phyloP scores from a whole-genome alignment of 140 eudicot genomes.

The Ambrosia hybrid region DNA sequence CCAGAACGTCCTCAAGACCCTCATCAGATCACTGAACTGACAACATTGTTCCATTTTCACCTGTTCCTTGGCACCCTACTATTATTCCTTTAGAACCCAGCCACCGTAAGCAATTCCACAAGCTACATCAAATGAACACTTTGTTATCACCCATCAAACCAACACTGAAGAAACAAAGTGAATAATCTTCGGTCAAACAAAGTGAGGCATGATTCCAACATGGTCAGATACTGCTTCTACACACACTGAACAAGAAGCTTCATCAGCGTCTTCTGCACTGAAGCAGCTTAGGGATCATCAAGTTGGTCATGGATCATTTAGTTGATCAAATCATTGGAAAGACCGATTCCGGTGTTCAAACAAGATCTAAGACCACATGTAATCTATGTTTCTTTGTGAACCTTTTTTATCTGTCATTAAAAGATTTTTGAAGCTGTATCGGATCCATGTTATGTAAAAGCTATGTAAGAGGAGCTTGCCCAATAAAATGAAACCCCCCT shows the following conservation, averaged over 20 bases:
- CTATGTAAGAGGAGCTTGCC: not conserved
- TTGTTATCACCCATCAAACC: not conserved
- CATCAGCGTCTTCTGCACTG: not conserved
- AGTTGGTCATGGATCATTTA: too few relatives aligned
- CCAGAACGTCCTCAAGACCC: too few relatives aligned
- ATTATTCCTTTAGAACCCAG: not conserved
- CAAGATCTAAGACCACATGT: not conserved
- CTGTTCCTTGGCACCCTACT: not conserved
- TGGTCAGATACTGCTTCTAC: not conserved
- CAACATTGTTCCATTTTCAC: not conserved
- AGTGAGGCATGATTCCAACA: not conserved
- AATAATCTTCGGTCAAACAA: not conserved
- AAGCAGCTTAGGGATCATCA: constrained; percentile 5
- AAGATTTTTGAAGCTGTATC: not conserved
- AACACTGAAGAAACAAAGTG: not conserved
- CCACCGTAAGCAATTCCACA: not conserved
- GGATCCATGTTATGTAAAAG: constrained; percentile 1
- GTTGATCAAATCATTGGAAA: not conserved
- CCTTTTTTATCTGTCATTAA: not conserved
- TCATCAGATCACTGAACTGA: too few relatives aligned
- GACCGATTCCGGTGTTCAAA: not conserved
- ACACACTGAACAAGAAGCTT: not conserved
- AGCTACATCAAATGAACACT: not conserved
- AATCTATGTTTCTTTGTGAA: not conserved
- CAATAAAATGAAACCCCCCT: too few relatives aligned